phyloP scores from a whole-genome alignment of 2,329 filamentous ascomycete species.

The Neurospora crassa region DNA sequence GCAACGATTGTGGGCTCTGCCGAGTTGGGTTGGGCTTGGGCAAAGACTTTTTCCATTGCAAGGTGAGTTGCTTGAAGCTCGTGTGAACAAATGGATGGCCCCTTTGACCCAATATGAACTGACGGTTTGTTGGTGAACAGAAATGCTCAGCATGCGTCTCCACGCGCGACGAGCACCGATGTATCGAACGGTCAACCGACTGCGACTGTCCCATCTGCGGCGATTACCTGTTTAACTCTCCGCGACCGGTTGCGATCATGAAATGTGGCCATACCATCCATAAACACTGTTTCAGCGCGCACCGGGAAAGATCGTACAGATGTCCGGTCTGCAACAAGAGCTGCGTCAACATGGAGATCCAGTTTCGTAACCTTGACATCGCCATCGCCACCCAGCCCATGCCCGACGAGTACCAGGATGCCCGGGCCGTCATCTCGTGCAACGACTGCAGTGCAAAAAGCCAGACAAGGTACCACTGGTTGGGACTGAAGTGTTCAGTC shows the following conservation, averaged over 20 bases:
- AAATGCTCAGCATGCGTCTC: constrained; percentile 89
- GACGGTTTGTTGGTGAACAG: constrained; percentile 28
- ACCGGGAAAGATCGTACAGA: constrained; percentile 85
- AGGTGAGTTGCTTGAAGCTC: constrained; percentile 44
- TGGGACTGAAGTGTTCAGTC: constrained; percentile 79
- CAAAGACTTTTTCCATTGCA: constrained; percentile 98
- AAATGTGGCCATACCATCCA: constrained; percentile 94
- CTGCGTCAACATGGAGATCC: constrained; percentile 93
- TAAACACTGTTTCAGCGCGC: constrained; percentile 75
- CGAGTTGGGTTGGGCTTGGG: constrained; percentile 82
- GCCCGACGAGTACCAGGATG: constrained; percentile 72
- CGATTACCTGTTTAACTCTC: constrained; percentile 92
- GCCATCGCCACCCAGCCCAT: constrained; percentile 86
- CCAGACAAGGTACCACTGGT: constrained; percentile 84
- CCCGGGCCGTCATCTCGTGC: constrained; percentile 75
- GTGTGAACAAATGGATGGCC: background rate
- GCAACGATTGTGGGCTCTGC: constrained; percentile 91
- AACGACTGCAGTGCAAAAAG: constrained; percentile 91
- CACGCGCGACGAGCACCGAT: constrained; percentile 77
- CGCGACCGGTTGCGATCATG: constrained; percentile 85
- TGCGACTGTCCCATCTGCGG: constrained; percentile 96
- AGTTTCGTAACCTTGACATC: constrained; percentile 84
- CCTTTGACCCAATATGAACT: background rate
- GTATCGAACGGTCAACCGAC: constrained; percentile 88
- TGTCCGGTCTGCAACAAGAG: constrained; percentile 96